These are phyloP conservation scores for Rosa hybrid DNA, from an alignment of 331 rosid species.

Conservation along the genomic window DNA sequence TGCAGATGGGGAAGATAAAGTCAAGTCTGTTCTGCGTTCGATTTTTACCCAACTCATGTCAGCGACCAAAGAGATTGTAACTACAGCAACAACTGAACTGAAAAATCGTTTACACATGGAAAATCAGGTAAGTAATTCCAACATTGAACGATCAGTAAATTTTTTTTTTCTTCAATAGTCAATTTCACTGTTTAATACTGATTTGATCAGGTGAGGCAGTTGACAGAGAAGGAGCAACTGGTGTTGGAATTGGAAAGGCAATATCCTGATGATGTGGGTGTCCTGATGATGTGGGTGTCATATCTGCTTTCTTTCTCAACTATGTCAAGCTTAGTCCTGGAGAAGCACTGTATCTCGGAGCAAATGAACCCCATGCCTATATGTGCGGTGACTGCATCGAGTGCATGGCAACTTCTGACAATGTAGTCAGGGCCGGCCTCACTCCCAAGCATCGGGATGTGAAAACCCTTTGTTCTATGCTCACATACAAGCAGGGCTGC, in stretches of 20 bases:
- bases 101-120: conserved; percentile 63
- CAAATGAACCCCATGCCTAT: conserved; percentile 95
- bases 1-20: conserved; percentile 50
- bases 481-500: conserved; percentile 93
- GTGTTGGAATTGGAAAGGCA: conserved; percentile 80
- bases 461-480: conserved; percentile 90
- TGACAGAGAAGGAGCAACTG: conserved; percentile 78
- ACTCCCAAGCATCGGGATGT: conserved; percentile 90
- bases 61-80: conserved; percentile 54
- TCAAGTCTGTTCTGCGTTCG: conserved; percentile 54
- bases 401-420: conserved; percentile 99
- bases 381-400: conserved; percentile 78
- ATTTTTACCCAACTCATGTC: conserved; percentile 86
- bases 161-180: background rate
- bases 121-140: conserved; percentile 55
- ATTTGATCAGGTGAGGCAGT: conserved; percentile 61
- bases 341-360: conserved; percentile 81
- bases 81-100: conserved; percentile 50
- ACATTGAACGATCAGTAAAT: background rate
- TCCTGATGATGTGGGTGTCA: conserved; percentile 81
- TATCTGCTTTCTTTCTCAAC: conserved; percentile 88
- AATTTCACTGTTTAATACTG: background rate
- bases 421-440: conserved; percentile 94
- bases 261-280: conserved; percentile 83
- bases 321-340: conserved; percentile 83